A percentile compares a stretch with the other conserved stretches of the same genome.
These are phyloP conservation scores for Coniochaeta ligniaria DNA, from an alignment of 2,329 filamentous ascomycete species.

Conservation along the genomic window DNA sequence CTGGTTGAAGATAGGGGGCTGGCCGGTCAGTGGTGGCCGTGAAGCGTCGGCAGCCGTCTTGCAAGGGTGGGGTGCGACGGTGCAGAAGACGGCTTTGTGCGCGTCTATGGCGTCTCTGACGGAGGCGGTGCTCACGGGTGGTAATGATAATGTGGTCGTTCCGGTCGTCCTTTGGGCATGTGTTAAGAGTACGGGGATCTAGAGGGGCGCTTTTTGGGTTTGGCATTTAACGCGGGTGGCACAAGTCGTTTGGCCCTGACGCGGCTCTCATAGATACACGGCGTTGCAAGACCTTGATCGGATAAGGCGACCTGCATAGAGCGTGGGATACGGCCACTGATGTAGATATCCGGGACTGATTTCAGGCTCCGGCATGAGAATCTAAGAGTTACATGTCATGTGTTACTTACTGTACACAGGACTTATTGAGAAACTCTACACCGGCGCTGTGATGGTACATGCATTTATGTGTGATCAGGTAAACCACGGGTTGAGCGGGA, in stretches of 20 bases:
- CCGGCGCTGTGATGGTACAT: no score
- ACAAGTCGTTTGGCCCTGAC: neutral
- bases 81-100: constrained; percentile 65
- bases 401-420: neutral
- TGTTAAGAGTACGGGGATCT: constrained; percentile 68
- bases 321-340: neutral
- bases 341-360: neutral
- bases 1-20: constrained; percentile 74
- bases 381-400: neutral
- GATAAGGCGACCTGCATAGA: neutral
- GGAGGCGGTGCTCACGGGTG: constrained; percentile 90
- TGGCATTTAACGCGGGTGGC: neutral
- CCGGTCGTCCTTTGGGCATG: constrained; percentile 89
- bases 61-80: constrained; percentile 53
- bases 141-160: constrained; percentile 97
- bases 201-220: constrained; percentile 7
- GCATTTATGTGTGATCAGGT: no score
- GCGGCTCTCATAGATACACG: neutral
- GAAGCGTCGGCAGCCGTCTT: neutral
- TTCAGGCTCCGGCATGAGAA: neutral
- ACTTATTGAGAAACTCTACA: no score
- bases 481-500: no score
- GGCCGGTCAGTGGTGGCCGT: constrained; percentile 59
- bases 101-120: constrained; percentile 80
- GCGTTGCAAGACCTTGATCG: neutral